A percentile compares a stretch with the other conserved stretches of the same genome.
Conservation (phyloP, 1,284 basidiomycete genomes). For the Fomitopsis schrenkii region DNA sequence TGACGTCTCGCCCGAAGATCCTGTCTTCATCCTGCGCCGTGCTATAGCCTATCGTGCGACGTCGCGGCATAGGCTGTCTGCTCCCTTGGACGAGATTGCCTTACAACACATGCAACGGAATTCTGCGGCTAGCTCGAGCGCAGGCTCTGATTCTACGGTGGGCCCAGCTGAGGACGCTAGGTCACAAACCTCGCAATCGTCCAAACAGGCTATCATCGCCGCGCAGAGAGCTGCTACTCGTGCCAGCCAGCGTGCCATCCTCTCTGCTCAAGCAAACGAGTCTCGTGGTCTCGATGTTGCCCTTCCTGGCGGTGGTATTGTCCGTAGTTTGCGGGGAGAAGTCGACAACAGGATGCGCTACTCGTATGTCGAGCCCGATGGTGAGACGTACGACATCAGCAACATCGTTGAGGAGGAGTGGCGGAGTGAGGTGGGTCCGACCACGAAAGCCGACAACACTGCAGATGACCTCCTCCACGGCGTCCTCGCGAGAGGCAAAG, state of each 20-base stretch:
- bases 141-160: slow-evolving; percentile 36
- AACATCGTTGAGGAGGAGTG: slow-evolving; percentile 89
- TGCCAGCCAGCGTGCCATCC: slow-evolving; percentile 82
- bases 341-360: slow-evolving; percentile 77
- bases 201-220: slow-evolving; percentile 87
- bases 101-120: slow-evolving; percentile 68
- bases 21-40: slow-evolving; percentile 83
- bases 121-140: slow-evolving; percentile 46
- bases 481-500: slow-evolving; percentile 51
- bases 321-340: slow-evolving; percentile 80
- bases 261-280: slow-evolving; percentile 81
- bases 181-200: slow-evolving; percentile 37
- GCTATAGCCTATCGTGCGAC: slow-evolving; percentile 67
- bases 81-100: slow-evolving; percentile 74
- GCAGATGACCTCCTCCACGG: slow-evolving; percentile 62
- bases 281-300: slow-evolving; percentile 85
- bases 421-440: slow-evolving; percentile 38
- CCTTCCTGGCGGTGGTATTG: slow-evolving; percentile 76
- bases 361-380: slow-evolving; percentile 85
- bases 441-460: slow-evolving; percentile 26
- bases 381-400: slow-evolving; percentile 86
- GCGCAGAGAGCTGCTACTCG: slow-evolving; percentile 82
- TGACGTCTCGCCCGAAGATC: slow-evolving; percentile 81
- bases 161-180: slow-evolving; percentile 35
- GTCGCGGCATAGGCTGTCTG: slow-evolving; percentile 61